Evolutionary conservation across 164 flowering plant genomes (phyloP).

Genomic region (Malania oleifera): DNA sequence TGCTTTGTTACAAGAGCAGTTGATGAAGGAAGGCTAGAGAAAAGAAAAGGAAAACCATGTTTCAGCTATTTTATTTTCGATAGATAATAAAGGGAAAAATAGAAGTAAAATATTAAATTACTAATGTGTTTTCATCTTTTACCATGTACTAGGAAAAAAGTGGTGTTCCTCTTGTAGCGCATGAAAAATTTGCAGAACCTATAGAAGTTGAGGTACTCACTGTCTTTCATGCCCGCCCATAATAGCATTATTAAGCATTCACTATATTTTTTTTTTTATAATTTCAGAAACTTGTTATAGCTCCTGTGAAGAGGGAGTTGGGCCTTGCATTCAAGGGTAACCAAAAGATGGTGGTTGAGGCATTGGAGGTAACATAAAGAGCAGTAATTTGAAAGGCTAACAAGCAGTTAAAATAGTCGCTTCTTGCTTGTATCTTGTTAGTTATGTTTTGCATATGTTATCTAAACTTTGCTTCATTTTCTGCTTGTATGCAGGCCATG

Average conservation of each 20-base stretch:
- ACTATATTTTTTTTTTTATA: background rate
- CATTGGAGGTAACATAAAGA: slow-evolving; percentile 62
- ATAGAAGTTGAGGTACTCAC: slow-evolving; percentile 77
- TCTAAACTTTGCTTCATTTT: background rate
- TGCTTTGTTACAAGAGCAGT: background rate
- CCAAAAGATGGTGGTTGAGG: slow-evolving; percentile 87
- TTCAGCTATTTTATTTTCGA: background rate
- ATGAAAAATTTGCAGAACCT: slow-evolving; percentile 70
- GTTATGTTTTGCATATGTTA: background rate
- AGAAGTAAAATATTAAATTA: no score
- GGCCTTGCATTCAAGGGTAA: slow-evolving; percentile 88
- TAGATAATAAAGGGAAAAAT: no score
- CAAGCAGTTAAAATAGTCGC: no score
- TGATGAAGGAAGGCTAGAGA: background rate
- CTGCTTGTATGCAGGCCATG: slow-evolving; percentile 43
- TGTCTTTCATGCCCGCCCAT: background rate
- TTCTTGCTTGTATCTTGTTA: background rate
- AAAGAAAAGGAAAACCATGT: background rate
- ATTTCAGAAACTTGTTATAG: slow-evolving; percentile 31
- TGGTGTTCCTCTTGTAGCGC: slow-evolving; percentile 60
- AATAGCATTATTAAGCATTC: background rate
- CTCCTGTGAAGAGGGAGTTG: slow-evolving; percentile 80
- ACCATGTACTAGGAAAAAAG: slow-evolving; percentile 67
- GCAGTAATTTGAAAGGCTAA: background rate
- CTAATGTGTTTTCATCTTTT: slow-evolving; percentile 6